Percentiles rank a stretch among this genome's conserved stretches.
Conservation (phyloP, 1,284 basidiomycete species). For the Melampsora allii-populina region DNA sequence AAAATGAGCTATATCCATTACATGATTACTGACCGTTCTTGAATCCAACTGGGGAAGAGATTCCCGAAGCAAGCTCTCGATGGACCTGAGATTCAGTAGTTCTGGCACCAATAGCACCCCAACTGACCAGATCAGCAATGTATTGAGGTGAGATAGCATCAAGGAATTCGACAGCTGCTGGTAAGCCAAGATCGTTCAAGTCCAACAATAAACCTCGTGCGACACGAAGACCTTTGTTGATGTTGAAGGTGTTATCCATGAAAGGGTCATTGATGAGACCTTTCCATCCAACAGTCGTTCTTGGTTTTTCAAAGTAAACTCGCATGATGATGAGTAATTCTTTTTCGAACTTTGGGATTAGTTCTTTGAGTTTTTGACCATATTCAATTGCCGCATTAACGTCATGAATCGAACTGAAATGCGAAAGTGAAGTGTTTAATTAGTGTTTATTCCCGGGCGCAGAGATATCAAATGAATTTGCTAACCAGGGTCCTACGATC, state of each 20-base stretch:
- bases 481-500: constrained; percentile 80
- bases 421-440: not conserved
- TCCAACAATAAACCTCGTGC: constrained; percentile 84
- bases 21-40: constrained; percentile 65
- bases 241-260: constrained; percentile 76
- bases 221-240: constrained; percentile 92
- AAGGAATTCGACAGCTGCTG: constrained; percentile 54
- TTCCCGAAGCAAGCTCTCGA: constrained; percentile 63
- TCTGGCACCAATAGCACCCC: constrained; percentile 96
- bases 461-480: constrained; percentile 58
- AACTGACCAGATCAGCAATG: constrained; percentile 90
- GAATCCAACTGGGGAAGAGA: constrained; percentile 89
- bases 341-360: constrained; percentile 72
- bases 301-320: constrained; percentile 64
- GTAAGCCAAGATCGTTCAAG: constrained; percentile 66
- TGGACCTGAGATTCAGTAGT: constrained; percentile 98
- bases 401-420: constrained; percentile 49
- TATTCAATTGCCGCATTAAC: constrained; percentile 52
- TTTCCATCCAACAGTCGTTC: constrained; percentile 98
- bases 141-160: constrained; percentile 89
- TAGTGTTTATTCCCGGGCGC: not conserved
- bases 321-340: constrained; percentile 91
- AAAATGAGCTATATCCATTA: not conserved
- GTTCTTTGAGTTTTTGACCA: constrained; percentile 49
- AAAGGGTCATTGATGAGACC: constrained; percentile 94